phyloP scores from a whole-genome alignment of 305 asterid genomes.

The Coffea humblotiana region DNA sequence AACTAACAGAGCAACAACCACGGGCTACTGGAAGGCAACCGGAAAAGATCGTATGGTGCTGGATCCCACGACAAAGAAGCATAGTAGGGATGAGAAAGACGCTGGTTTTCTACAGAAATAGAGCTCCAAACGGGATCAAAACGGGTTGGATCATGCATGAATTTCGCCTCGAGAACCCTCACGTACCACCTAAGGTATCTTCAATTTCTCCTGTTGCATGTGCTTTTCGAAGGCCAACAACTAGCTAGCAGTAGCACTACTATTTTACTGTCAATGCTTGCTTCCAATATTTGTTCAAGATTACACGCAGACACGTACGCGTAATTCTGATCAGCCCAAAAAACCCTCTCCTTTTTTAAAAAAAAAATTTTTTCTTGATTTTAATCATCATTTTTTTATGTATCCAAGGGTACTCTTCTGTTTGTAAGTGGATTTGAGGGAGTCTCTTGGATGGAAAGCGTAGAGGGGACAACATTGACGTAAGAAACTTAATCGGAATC shows the following conservation, averaged over 20 bases:
- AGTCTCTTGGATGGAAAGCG: constrained; percentile 17
- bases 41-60: constrained; percentile 73
- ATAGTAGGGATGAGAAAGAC: constrained; percentile 91
- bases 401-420: too few relatives aligned
- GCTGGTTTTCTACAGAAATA: constrained; percentile 71
- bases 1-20: constrained; percentile 71
- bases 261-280: too few relatives aligned
- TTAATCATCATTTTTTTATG: background rate
- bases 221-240: background rate
- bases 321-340: too few relatives aligned
- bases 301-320: background rate
- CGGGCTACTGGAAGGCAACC: constrained; percentile 93
- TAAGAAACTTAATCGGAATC: constrained; percentile 43
- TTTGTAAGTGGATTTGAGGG: background rate
- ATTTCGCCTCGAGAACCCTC: constrained; percentile 81
- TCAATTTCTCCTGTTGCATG: background rate
- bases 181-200: constrained; percentile 81
- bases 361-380: background rate
- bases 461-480: constrained; percentile 40
- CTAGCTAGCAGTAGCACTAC: too few relatives aligned
- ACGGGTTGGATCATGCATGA: constrained; percentile 98
- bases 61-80: constrained; percentile 41
- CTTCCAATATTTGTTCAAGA: too few relatives aligned
- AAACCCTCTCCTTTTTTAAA: background rate
- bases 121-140: constrained; percentile 92